Evolutionary conservation across 306 rosid genomes (phyloP).

Genomic region (Dryas octopetala): DNA sequence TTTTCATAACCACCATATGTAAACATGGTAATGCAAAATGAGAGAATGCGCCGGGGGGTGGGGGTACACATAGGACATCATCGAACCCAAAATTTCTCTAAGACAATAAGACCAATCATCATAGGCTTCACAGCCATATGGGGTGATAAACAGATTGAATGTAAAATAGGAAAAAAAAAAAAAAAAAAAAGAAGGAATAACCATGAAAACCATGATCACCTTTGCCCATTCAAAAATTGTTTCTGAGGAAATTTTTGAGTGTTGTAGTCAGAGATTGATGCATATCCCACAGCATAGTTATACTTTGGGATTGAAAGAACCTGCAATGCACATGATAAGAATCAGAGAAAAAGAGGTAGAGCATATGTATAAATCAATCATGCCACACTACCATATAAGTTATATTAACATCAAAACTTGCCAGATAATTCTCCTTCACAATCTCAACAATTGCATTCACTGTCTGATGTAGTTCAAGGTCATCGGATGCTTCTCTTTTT

Average conservation of each 20-base stretch:
- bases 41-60: no score
- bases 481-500: conserved; percentile 48
- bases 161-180: neutral
- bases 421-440: conserved; percentile 88
- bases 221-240: conserved; percentile 67
- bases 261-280: conserved; percentile 70
- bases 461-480: conserved; percentile 61
- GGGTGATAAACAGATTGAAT: neutral
- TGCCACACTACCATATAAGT: neutral
- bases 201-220: conserved; percentile 44
- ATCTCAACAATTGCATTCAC: conserved; percentile 80
- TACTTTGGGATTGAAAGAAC: conserved; percentile 78
- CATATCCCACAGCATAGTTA: conserved; percentile 72
- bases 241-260: conserved; percentile 59
- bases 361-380: conserved; percentile 16
- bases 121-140: neutral
- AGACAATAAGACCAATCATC: neutral
- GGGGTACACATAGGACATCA: neutral
- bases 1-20: neutral
- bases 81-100: neutral
- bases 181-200: neutral
- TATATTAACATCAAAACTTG: conserved; percentile 34
- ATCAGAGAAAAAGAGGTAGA: conserved; percentile 15
- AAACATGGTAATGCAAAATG: neutral
- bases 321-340: conserved; percentile 40